Evolutionary conservation across 345 rosid genomes (phyloP).

Genomic region (Luvunga scandens): DNA sequence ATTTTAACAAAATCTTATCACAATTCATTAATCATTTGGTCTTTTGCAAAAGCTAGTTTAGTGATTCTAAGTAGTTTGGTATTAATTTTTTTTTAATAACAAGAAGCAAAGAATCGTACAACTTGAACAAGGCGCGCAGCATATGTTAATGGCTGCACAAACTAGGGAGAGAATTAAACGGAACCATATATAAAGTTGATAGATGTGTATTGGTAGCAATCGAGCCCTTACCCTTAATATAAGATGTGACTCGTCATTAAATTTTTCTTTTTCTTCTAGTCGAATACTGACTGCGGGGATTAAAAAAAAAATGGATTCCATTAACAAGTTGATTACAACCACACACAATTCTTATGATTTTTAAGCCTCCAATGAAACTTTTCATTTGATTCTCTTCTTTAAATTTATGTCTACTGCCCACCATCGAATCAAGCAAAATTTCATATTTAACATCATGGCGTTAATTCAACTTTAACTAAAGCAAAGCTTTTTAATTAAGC

Average conservation of each 20-base stretch:
- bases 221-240: background rate
- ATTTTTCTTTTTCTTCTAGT: background rate
- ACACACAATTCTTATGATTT: slow-evolving; percentile 4
- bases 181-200: background rate
- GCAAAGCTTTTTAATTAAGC: slow-evolving; percentile 13
- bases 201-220: background rate
- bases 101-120: slow-evolving; percentile 12
- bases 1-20: too few relatives aligned
- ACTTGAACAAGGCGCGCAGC: background rate
- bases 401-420: background rate
- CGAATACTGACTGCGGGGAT: background rate
- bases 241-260: background rate
- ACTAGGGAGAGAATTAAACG: background rate
- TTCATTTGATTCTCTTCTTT: slow-evolving; percentile 10
- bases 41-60: too few relatives aligned
- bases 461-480: background rate
- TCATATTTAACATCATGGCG: slow-evolving; percentile 5
- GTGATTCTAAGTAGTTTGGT: too few relatives aligned
- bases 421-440: background rate
- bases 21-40: too few relatives aligned
- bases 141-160: background rate
- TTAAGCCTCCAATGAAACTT: slow-evolving; percentile 5
- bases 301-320: background rate
- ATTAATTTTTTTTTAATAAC: background rate
- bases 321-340: background rate